Evolutionary conservation across 2,329 filamentous ascomycete species (phyloP), one percentile per base, ranked within the genome.

Genomic region (Pseudogymnoascus sp.): DNA sequence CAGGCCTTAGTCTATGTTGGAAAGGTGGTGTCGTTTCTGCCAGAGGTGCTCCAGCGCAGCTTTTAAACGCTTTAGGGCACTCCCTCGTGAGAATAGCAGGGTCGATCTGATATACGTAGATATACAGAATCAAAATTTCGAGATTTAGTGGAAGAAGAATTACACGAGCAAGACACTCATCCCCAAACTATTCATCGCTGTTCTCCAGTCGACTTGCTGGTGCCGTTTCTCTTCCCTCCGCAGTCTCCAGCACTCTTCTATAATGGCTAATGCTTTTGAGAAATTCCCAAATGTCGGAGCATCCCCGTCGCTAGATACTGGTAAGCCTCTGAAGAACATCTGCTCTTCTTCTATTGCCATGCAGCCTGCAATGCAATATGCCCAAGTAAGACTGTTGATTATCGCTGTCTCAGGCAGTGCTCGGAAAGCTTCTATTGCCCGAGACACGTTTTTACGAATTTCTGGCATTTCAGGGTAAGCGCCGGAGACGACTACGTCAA

Each of bases 301-400:
- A 58, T 30, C 60, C n/a, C 49, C 49, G 1, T 30, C 11, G 8
- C 49, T 55, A 4, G 49, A 55, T 14, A 11, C 25, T 14, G 30
- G 30, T 14, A 66, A n/a, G 5, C 60, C 42, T n/a, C 60, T 58
- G 39, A 68, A 69, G 59, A 66, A 67, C 4, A 55, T 64, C 62
- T 64, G 64, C 33, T 67, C 63, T 16, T 30, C 9, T 2, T 61
- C 52, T 11, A 23, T 55, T 12, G 64, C 67, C 58, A 69, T 64
- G 41, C 66, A 69, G 7, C 67, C 66, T 19, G 66, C 62, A 3
- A 69, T 49, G 23, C 62, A 66, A 2, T 68, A 33, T 14, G 67
- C 66, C 67, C 66, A 69, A 1, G 64, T 49, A 14, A 69, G 36
- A 1, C 62, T 62, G 30, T 65, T 35, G 4, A 65, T 60, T 45